Percentiles rank a stretch among this genome's conserved stretches.
phyloP scores from a whole-genome alignment of 495 filamentous ascomycete species.

The Hypoxylon intermedium region DNA sequence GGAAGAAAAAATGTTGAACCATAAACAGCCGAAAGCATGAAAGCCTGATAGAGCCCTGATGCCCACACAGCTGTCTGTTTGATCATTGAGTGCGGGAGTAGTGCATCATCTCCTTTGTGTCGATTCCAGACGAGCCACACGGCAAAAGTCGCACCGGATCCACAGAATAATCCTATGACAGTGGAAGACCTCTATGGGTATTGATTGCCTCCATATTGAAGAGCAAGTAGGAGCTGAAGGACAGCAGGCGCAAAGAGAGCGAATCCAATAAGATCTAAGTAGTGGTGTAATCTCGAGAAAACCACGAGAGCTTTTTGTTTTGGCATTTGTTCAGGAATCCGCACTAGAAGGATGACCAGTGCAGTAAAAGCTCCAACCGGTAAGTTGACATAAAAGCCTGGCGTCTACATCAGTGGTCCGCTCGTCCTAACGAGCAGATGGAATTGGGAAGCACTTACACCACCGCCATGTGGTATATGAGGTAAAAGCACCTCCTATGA shows the following conservation, averaged over 20 bases:
- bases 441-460: constrained; percentile 37
- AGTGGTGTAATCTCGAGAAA: neutral
- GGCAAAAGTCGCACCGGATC: constrained; percentile 46
- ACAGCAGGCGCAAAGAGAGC: constrained; percentile 48
- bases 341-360: constrained; percentile 47
- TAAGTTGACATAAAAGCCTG: constrained; percentile 63
- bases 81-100: constrained; percentile 26
- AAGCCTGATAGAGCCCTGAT: neutral
- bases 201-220: constrained; percentile 55
- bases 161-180: constrained; percentile 43
- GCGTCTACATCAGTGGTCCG: neutral
- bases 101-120: constrained; percentile 51
- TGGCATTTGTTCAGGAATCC: constrained; percentile 44
- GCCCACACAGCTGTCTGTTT: neutral
- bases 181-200: constrained; percentile 48
- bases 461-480: constrained; percentile 53
- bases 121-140: constrained; percentile 53
- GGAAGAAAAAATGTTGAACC: constrained; percentile 53
- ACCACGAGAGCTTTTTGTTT: constrained; percentile 3
- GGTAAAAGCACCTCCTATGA: constrained; percentile 68
- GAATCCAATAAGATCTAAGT: constrained; percentile 1
- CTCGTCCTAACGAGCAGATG: neutral
- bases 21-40: constrained; percentile 21
- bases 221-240: constrained; percentile 51
- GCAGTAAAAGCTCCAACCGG: constrained; percentile 37